Evolutionary conservation across 768 basidiomycete species (phyloP).

Genomic region (Leucocoprinus sp.): DNA sequence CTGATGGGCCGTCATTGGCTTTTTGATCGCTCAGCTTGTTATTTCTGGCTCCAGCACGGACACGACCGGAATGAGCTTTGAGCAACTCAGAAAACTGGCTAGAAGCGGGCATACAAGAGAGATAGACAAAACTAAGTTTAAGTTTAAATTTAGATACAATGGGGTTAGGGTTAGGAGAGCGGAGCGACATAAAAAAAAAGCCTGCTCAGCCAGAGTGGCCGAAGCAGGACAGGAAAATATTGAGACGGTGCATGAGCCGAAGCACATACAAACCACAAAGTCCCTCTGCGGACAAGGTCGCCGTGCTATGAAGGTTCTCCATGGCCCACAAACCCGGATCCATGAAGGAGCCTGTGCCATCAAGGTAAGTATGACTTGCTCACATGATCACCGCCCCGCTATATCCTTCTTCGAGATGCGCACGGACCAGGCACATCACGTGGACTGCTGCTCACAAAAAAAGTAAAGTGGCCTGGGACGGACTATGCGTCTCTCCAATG

Average conservation of each 20-base stretch:
- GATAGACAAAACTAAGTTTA: background rate
- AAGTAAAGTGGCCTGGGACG: too few species aligned
- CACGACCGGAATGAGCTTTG: constrained; percentile 25
- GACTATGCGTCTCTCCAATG: constrained; percentile 9
- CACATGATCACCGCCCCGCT: background rate
- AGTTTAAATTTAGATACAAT: background rate
- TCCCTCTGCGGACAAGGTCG: constrained; percentile 17
- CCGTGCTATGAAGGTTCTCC: constrained; percentile 14
- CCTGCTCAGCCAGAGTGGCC: constrained; percentile 53
- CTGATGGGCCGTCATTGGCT: constrained; percentile 14
- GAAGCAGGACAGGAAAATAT: constrained; percentile 67
- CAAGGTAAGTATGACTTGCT: constrained; percentile 15
- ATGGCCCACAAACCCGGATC: constrained; percentile 13
- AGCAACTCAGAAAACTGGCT: constrained; percentile 17
- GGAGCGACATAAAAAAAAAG: constrained; percentile 17
- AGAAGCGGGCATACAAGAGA: constrained; percentile 33
- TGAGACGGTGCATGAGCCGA: constrained; percentile 67
- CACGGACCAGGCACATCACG: constrained; percentile 9
- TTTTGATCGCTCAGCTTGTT: constrained; percentile 18
- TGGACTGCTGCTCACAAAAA: background rate
- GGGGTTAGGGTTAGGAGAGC: constrained; percentile 14
- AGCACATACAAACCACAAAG: constrained; percentile 48
- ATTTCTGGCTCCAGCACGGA: constrained; percentile 24
- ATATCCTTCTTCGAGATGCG: background rate
- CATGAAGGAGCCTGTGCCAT: constrained; percentile 14